phyloP scores from a whole-genome alignment of 2,329 filamentous ascomycete genomes.

The Verticillium longisporum region DNA sequence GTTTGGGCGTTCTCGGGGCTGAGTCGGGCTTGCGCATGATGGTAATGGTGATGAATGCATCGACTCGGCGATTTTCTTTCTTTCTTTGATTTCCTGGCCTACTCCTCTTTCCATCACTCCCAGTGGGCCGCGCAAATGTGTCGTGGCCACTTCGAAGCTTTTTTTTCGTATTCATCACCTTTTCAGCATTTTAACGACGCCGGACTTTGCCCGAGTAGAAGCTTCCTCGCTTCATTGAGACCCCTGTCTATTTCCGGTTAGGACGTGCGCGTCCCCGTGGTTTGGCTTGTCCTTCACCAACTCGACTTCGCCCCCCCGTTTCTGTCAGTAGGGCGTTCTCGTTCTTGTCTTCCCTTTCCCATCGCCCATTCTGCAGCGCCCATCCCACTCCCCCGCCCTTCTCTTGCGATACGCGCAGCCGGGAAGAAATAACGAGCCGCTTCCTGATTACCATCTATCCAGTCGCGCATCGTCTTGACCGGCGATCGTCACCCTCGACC shows the following conservation, averaged over 20 bases:
- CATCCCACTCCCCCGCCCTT: not conserved
- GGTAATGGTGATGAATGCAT: not conserved
- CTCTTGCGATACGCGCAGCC: not conserved
- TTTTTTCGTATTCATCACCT: not conserved
- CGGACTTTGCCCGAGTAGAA: not conserved
- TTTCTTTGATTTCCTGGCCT: too few species aligned
- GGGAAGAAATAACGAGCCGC: not conserved
- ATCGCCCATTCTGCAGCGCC: not conserved
- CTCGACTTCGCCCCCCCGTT: constrained; percentile 1
- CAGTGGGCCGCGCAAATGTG: not conserved
- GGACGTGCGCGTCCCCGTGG: not conserved
- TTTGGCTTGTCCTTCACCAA: not conserved
- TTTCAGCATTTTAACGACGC: not conserved
- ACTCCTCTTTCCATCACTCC: not conserved
- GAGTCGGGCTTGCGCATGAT: not conserved
- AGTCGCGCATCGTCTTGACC: not conserved
- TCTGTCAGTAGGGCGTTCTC: not conserved
- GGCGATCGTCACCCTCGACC: not conserved
- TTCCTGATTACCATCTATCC: not conserved
- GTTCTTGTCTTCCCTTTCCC: not conserved
- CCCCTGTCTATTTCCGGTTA: not conserved
- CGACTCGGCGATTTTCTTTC: not conserved
- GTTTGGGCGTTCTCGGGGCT: not conserved
- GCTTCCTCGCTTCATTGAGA: not conserved
- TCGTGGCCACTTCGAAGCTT: not conserved